A percentile compares a stretch with the other conserved stretches of the same genome.
phyloP scores from a whole-genome alignment of 805 yeast genomes.

The Starmerella bacillaris region DNA sequence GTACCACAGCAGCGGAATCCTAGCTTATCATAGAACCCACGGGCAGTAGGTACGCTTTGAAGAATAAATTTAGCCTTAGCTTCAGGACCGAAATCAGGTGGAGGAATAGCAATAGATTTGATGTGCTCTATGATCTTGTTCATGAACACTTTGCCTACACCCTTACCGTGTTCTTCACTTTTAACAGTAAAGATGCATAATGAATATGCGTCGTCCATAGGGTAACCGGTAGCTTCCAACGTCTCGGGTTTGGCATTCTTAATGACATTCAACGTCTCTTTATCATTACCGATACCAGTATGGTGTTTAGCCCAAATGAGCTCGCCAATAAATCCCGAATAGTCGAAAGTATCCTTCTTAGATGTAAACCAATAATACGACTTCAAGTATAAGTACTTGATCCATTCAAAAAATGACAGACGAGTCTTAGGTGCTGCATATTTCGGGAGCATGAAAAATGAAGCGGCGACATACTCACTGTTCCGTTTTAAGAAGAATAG shows the following conservation, averaged over 20 bases:
- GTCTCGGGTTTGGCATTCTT: background rate
- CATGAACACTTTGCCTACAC: constrained; percentile 6
- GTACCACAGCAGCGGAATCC: background rate
- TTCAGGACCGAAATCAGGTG: constrained; percentile 5
- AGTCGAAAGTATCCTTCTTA: background rate
- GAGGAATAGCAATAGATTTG: constrained; percentile 3
- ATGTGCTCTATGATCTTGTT: constrained; percentile 1
- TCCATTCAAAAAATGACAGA: background rate
- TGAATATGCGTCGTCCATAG: constrained; percentile 5
- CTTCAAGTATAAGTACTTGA: background rate
- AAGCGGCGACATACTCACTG: constrained; percentile 3
- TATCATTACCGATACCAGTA: background rate
- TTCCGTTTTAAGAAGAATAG: constrained; percentile 2
- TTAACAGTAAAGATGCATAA: constrained; percentile 5
- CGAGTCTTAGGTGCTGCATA: constrained; percentile 1
- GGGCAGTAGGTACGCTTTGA: constrained; percentile 9
- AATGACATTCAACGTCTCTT: constrained; percentile 1
- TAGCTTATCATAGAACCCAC: constrained; percentile 7
- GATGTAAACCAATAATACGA: background rate
- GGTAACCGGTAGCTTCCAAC: constrained; percentile 6
- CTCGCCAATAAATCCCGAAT: background rate
- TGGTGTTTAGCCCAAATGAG: background rate
- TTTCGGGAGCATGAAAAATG: constrained; percentile 5
- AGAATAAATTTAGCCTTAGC: constrained; percentile 7
- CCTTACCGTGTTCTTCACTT: constrained; percentile 7